Evolutionary conservation across 2,329 filamentous ascomycete species (phyloP), one percentile per base, ranked within the genome.

Genomic region (Hortaea werneckii): DNA sequence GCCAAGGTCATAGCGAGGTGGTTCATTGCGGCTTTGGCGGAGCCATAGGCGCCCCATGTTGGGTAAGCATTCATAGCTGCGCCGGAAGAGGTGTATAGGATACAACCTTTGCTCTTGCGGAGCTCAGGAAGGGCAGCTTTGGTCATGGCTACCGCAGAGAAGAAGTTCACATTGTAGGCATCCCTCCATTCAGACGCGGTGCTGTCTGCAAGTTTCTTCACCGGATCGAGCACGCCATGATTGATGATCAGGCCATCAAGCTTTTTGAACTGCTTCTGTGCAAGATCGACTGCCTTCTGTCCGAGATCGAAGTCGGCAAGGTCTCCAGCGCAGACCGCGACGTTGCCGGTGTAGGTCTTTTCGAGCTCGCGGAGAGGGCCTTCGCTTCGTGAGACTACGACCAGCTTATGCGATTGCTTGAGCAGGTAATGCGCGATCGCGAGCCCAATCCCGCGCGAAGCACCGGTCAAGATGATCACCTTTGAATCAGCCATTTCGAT

Each of bases 221-320:
- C 81, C 1, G 87, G 85, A n/a, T 80, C 76, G 39, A 98, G 68
- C 1, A 80, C 73, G 13, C 88, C 89, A 62, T 98, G 92, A 65
- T 96, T 96, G 50, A 96, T 70, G 9, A 98, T 78, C 39, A 98
- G 63, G 1, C 82, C 84, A 61, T 98, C 88, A 4, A 98, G 67
- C 41, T 71, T 73, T 63, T 87, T 40, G 38, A 54, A 96, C 0
- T 76, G 69, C 28, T 76, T 68, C 8, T 84, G 59, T 0, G 88
- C 83, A 1, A 80, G 67, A 3, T 82, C 71, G 4, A 87, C 78
- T 4, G 84, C 76, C 59, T 77, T 77, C 1, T 74, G 65, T 4
- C 79, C 76, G 28, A 83, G 60, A 0, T 63, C 66, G 27, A 72
- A 60, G 53, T 80, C 75, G 1, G 70, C 62, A 8, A 80, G 63